Evolutionary conservation across 2,329 filamentous ascomycete species (phyloP), one percentile per base, ranked within the genome.

Genomic region (Fusarium phyllophilum): DNA sequence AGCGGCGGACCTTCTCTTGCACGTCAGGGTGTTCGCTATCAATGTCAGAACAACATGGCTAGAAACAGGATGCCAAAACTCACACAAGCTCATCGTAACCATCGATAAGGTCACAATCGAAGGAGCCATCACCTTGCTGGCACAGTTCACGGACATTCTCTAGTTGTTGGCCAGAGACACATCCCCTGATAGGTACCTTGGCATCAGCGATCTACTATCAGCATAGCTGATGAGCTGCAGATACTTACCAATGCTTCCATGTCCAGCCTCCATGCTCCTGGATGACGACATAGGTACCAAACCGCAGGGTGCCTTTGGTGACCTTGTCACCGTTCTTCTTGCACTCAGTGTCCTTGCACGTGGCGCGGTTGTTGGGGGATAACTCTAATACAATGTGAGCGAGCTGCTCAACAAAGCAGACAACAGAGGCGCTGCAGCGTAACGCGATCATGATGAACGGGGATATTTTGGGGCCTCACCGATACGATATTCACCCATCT

Each of bases 221-320:
- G 22, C n/a, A 56, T 39, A 38, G 44, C n/a, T 45, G 36, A 57
- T 18, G 52, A 46, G 12, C 46, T 24, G 54, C 22, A 56, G 18
- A 46, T 41, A 77, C 88, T 79, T 87, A 97, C 96, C 96, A 98
- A 81, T 98, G 96, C 80, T 92, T 93, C 91, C 93, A 98, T 65
- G 85, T 82, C 90, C 91, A 97, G 78, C 87, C 88, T 46, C 89
- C 89, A 78, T 91, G 87, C 0, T 89, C 87, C 0, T 85, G 78
- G 36, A 92, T 88, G 14, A 88, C 88, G 72, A 97, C 88, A 86
- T 92, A 94, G 29, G 87, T 88, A 46, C 93, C 96, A 60, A 95
- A 89, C 62, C 96, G 92, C 6, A 97, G 84, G 74, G 94, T 90
- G 63, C 92, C 94, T 84, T 97, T 97, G 33, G 78, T 75, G 79